Evolutionary conservation across 1,139 yeast genomes (phyloP).

Genomic region (Diutina neorugosa): DNA sequence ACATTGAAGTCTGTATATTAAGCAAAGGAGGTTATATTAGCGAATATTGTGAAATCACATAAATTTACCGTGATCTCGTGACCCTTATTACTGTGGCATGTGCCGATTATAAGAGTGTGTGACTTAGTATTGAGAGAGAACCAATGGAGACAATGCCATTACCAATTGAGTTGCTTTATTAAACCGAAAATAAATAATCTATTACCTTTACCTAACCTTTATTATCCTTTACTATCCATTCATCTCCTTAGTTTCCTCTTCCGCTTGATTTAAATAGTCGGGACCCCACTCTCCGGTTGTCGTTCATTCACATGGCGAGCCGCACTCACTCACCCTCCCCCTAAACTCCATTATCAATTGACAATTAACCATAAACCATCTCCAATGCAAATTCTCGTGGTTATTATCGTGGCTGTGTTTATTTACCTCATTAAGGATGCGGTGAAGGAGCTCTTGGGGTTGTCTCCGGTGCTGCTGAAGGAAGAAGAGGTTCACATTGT

Average conservation of each 20-base stretch:
- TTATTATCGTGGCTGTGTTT: constrained; percentile 11
- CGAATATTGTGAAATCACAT: too few species aligned
- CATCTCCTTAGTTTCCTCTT: too few species aligned
- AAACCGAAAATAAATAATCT: too few species aligned
- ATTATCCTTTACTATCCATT: too few species aligned
- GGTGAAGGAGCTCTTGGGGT: constrained; percentile 11
- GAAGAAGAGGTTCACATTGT: constrained; percentile 44
- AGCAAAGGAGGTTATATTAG: too few species aligned
- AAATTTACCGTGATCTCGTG: neutral
- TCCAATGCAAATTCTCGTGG: constrained; percentile 12
- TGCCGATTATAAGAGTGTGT: too few species aligned
- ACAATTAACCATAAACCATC: neutral
- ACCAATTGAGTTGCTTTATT: too few species aligned
- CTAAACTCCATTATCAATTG: neutral
- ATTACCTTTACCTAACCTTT: too few species aligned
- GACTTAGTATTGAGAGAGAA: too few species aligned
- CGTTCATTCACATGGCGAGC: neutral
- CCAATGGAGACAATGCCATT: neutral
- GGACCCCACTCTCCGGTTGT: too few species aligned
- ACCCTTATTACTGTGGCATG: neutral
- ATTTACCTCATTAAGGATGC: constrained; percentile 12
- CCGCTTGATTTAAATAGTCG: too few species aligned
- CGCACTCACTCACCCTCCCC: neutral
- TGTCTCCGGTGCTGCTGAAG: constrained; percentile 12
- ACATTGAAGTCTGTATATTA: too few species aligned